Evolutionary conservation across 192 early-diverging fungal species (phyloP).

Genomic region (Coemansia sp.): DNA sequence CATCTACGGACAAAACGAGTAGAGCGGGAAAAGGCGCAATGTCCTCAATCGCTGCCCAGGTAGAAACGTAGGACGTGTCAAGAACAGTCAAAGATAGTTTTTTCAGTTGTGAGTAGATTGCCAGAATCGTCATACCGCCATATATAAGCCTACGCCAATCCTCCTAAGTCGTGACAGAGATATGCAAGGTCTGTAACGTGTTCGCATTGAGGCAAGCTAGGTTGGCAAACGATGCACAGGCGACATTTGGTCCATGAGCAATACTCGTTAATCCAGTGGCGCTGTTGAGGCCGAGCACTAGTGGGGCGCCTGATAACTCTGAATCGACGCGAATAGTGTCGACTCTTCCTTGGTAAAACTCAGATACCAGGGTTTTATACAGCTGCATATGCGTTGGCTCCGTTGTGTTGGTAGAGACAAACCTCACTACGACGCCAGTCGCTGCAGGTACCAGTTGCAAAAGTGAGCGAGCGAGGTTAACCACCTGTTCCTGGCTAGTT

Average conservation of each 20-base stretch:
- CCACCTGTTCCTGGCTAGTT: background rate
- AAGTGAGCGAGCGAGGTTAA: background rate
- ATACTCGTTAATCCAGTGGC: background rate
- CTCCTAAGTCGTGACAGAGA: background rate
- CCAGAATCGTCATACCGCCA: background rate
- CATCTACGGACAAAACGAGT: background rate
- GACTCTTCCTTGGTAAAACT: background rate
- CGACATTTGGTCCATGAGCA: background rate
- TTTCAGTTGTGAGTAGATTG: background rate
- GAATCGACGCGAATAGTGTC: background rate
- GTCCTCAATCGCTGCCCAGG: background rate
- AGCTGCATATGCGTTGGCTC: background rate
- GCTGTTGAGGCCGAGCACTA: background rate
- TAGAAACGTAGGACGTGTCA: background rate
- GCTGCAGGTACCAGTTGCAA: background rate
- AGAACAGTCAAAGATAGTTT: background rate
- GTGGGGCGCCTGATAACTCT: background rate
- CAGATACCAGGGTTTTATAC: background rate
- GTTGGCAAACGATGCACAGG: background rate
- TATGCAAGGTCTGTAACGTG: background rate
- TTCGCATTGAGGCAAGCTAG: background rate
- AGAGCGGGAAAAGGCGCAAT: constrained; percentile 1
- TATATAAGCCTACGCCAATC: background rate
- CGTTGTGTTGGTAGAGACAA: background rate
- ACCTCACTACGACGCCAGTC: too few species aligned